Evolutionary conservation across 78 protist species (phyloP).

Genomic region (Mastigamoeba balamuthi): DNA sequence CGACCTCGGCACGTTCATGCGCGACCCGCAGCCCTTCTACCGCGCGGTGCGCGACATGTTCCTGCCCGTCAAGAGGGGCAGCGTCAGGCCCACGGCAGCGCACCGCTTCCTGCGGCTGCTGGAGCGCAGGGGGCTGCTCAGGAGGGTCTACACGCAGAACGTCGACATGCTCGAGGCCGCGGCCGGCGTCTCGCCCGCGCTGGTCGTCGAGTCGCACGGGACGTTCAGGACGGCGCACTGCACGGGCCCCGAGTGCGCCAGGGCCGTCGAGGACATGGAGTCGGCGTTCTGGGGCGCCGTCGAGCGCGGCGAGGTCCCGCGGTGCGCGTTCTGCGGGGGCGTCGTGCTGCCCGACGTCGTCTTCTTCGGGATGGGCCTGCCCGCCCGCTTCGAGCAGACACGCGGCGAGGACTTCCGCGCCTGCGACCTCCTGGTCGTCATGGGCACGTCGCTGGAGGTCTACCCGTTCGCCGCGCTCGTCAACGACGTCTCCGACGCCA

Average conservation of each 20-base stretch:
- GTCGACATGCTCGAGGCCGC: not conserved
- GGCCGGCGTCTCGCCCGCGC: not conserved
- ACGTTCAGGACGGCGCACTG: conserved; percentile 33
- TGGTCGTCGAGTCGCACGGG: conserved; percentile 82
- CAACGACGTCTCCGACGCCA: not conserved
- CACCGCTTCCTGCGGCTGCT: not conserved
- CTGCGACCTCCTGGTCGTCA: conserved; percentile 63
- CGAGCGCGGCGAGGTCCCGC: conserved; percentile 21
- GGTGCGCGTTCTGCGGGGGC: conserved; percentile 27
- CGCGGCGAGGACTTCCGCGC: conserved; percentile 18
- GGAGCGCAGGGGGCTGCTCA: not conserved
- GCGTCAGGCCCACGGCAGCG: not conserved
- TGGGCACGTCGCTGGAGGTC: conserved; percentile 44
- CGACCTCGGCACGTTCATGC: not conserved
- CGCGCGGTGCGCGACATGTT: not conserved
- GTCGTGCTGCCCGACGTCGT: conserved; percentile 69
- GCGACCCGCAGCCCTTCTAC: not conserved
- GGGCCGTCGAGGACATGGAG: not conserved
- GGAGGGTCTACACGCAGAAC: not conserved
- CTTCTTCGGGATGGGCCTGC: conserved; percentile 74
- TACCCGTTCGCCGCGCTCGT: conserved; percentile 24
- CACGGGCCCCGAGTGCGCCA: not conserved
- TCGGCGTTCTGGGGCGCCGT: not conserved
- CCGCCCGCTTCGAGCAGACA: conserved; percentile 31
- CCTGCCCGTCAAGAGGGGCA: not conserved